Conservation (phyloP, 495 filamentous ascomycete species). For the Aspergillus nidulans region DNA sequence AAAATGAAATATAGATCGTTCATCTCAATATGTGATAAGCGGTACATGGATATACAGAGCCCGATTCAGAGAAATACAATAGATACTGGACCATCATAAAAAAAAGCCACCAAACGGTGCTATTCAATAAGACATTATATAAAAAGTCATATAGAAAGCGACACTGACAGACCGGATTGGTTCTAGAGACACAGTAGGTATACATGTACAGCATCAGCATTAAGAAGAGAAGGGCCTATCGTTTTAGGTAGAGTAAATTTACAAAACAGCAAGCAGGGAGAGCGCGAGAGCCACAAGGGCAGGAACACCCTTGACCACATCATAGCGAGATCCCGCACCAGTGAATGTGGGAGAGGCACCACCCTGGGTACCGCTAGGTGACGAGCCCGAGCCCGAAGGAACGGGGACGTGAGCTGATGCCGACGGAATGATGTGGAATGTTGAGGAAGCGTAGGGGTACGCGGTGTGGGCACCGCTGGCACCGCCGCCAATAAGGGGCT, state of each 20-base stretch:
- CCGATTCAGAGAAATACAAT: neutral
- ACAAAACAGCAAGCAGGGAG: constrained; percentile 12
- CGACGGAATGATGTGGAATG: constrained; percentile 19
- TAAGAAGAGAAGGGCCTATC: neutral
- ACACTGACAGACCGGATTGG: neutral
- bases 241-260: constrained; percentile 1
- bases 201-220: neutral
- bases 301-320: constrained; percentile 6
- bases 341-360: constrained; percentile 24
- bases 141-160: neutral
- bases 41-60: neutral
- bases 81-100: neutral
- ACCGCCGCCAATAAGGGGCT: neutral
- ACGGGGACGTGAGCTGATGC: neutral
- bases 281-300: constrained; percentile 8
- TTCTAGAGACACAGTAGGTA: neutral
- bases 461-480: constrained; percentile 10
- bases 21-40: neutral
- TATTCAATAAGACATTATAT: neutral
- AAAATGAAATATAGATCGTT: too few relatives aligned
- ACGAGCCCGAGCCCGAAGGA: neutral
- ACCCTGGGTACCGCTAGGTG: constrained; percentile 21
- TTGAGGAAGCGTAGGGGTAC: constrained; percentile 16
- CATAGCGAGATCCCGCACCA: constrained; percentile 19
- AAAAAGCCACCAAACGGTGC: neutral